Percentiles rank a stretch among this genome's conserved stretches.
Evolutionary conservation across 805 yeast genomes (phyloP).

Genomic region (Wickerhamomyces kurtzmanii): DNA sequence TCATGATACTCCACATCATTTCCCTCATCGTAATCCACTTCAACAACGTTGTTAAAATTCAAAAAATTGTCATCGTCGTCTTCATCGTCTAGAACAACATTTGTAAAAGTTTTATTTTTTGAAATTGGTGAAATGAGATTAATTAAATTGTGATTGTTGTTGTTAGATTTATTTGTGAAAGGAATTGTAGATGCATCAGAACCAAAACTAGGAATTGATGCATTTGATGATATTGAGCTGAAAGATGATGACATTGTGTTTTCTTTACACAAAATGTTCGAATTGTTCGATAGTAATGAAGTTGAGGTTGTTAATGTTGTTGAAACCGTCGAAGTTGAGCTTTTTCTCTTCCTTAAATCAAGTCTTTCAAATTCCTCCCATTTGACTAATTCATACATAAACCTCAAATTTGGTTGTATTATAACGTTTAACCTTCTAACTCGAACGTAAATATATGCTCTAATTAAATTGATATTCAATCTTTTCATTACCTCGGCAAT

Average conservation of each 20-base stretch:
- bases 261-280: too few species aligned
- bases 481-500: constrained; percentile 92
- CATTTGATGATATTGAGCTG: too few species aligned
- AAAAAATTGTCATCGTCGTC: constrained; percentile 3
- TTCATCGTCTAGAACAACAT: constrained; percentile 8
- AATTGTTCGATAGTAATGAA: constrained; percentile 7
- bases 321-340: too few species aligned
- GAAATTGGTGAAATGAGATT: too few species aligned
- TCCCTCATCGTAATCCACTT: too few species aligned
- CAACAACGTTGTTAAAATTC: too few species aligned
- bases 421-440: constrained; percentile 85
- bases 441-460: constrained; percentile 83
- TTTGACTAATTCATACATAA: constrained; percentile 83
- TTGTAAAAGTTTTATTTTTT: constrained; percentile 14
- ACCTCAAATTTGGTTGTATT: constrained; percentile 86
- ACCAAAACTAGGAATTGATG: too few species aligned
- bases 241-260: too few species aligned
- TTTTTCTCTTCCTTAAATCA: constrained; percentile 1
- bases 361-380: constrained; percentile 34
- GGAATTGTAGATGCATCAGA: too few species aligned
- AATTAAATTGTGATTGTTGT: too few species aligned
- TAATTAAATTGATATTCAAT: constrained; percentile 51
- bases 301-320: constrained; percentile 7
- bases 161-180: too few species aligned
- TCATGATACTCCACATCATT: constrained; percentile 9